Evolutionary conservation across 345 rosid genomes (phyloP), one percentile per base, ranked within the genome.

Genomic region (Erysimum cheiranthoides): DNA sequence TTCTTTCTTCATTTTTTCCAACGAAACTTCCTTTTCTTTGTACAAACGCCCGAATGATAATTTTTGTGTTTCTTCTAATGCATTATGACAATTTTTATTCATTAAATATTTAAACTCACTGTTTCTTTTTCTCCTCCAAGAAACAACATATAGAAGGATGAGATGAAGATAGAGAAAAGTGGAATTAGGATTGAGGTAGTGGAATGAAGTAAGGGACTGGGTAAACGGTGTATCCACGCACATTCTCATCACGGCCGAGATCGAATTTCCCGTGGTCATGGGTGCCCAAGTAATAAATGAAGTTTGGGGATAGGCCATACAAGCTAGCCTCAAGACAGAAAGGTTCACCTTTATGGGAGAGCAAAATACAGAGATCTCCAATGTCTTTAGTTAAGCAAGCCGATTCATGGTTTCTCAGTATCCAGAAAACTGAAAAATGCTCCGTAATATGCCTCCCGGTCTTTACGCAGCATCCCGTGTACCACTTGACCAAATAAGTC

Each of bases 241-340:
- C 21, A 31, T 13, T 1, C 1, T 3, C 21, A 25, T 21, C 25
- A 21, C 25, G 10, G 66, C 17, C 5, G 14, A 39, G 6, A 21
- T 39, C 18, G 49, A 61, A 32, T 61, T 21, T 61, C 3, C 66
- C 66, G 6, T 11, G 39, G 34, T 39, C 66, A 61, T 42, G 9
- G 36, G 9, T n/a, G 5, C 34, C 34, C 17, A 62, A 50, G 50
- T 25, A 42, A 13, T 62, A 62, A 51, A 62, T 62, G 50, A 18
- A 62, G 51, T 62, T 62, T 62, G 66, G 66, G 16, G 47, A 53
- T n/a, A 47, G 58, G 32, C 58, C 58, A 53, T 53, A 12, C 50
- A 39, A 61, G 35, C 34, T 21, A 61, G 35, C 49, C 50, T 39
- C 5, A 9, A 61, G 49, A 61, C 50, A 61, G 66, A 61, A 61